phyloP scores from a whole-genome alignment of 306 rosid genomes.

The Styphnolobium japonicum region DNA sequence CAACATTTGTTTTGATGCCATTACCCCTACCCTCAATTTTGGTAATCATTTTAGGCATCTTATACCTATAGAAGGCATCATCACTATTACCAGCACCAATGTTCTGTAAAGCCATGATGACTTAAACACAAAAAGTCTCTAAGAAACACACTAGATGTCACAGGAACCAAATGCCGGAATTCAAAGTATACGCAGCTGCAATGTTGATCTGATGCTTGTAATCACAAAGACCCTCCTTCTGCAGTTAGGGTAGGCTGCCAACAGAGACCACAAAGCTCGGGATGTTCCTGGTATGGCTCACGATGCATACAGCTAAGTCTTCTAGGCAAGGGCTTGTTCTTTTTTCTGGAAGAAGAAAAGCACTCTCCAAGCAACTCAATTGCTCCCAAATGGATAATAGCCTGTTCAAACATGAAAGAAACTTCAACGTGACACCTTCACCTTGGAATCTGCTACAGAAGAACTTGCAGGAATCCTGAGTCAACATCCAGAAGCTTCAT shows the following conservation, averaged over 20 bases:
- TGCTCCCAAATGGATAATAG: constrained; percentile 49
- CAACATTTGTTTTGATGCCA: constrained; percentile 68
- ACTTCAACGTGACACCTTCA: constrained; percentile 52
- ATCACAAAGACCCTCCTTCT: constrained; percentile 29
- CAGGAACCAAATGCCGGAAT: constrained; percentile 7
- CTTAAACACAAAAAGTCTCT: constrained; percentile 1
- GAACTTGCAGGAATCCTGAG: constrained; percentile 40
- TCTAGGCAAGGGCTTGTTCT: constrained; percentile 37
- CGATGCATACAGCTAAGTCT: constrained; percentile 57
- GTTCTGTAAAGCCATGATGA: constrained; percentile 65
- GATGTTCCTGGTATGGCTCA: constrained; percentile 42
- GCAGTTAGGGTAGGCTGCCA: constrained; percentile 34
- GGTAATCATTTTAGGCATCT: constrained; percentile 72
- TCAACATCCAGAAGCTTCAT: constrained; percentile 3
- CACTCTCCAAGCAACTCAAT: constrained; percentile 67
- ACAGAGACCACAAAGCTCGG: constrained; percentile 34
- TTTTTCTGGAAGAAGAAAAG: constrained; percentile 50
- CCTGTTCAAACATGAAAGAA: constrained; percentile 73
- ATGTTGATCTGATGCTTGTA: neutral
- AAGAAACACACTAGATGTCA: constrained; percentile 13
- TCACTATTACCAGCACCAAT: constrained; percentile 67
- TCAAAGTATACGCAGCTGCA: constrained; percentile 1
- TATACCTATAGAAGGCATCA: constrained; percentile 75
- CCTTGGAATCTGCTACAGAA: constrained; percentile 37
- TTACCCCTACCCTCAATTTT: constrained; percentile 78